These are phyloP conservation scores for Aureobasidium sp. DNA, from an alignment of 2,329 filamentous ascomycete genomes.

Conservation along the genomic window DNA sequence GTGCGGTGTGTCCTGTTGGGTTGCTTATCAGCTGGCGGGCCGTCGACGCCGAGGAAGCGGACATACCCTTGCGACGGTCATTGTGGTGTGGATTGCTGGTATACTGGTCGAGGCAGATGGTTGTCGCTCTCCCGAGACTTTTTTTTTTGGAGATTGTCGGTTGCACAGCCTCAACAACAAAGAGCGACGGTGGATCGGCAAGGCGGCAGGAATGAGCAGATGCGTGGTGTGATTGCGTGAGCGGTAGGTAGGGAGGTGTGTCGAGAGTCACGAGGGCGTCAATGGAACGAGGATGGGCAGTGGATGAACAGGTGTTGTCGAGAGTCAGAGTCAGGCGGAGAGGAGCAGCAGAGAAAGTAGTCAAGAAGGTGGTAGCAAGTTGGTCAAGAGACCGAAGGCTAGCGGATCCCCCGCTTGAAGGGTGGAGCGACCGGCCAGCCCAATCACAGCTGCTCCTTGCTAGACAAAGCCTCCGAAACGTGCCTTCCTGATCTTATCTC, in stretches of 20 bases:
- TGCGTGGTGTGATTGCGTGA: background rate
- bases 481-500: slow-evolving; percentile 10
- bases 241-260: background rate
- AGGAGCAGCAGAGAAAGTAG: background rate
- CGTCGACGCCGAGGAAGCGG: background rate
- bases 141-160: slow-evolving; percentile 13
- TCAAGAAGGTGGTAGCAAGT: background rate
- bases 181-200: slow-evolving; percentile 5
- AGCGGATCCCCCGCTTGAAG: slow-evolving; percentile 11
- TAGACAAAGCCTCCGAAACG: slow-evolving; percentile 8
- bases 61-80: slow-evolving; percentile 14
- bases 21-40: background rate
- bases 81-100: slow-evolving; percentile 2
- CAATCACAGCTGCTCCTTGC: slow-evolving; percentile 1
- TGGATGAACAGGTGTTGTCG: background rate
- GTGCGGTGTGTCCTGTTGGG: slow-evolving; percentile 34
- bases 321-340: slow-evolving; percentile 12
- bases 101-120: background rate
- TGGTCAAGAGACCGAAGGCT: slow-evolving; percentile 6
- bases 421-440: slow-evolving; percentile 3
- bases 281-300: background rate
- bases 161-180: slow-evolving; percentile 16
- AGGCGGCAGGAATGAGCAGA: slow-evolving; percentile 1
- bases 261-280: background rate
- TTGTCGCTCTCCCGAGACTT: slow-evolving; percentile 11